Conservation (phyloP, 169 alveolate genomes). For the Babesia bovis region DNA sequence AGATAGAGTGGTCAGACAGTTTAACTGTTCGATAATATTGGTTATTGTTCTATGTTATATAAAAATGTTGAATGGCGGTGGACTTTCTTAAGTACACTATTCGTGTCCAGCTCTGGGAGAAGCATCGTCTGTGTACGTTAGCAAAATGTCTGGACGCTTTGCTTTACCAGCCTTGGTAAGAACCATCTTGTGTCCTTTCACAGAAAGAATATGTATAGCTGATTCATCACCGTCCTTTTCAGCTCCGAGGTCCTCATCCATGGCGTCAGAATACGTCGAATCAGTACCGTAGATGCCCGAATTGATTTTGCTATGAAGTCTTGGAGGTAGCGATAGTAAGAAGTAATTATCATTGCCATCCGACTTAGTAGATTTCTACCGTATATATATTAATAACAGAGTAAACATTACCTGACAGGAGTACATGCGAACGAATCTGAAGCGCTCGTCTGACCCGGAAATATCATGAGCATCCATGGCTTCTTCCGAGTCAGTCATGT, state of each 20-base stretch:
- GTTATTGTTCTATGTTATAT: too few relatives aligned
- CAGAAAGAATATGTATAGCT: conserved; percentile 40
- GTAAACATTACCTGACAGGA: conserved; percentile 55
- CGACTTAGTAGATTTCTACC: conserved; percentile 41
- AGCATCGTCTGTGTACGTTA: conserved; percentile 35
- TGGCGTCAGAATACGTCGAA: conserved; percentile 4
- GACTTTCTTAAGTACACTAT: too few relatives aligned
- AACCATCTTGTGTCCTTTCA: conserved; percentile 65
- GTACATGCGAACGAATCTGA: conserved; percentile 53
- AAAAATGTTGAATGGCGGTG: too few relatives aligned
- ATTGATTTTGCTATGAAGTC: conserved; percentile 17
- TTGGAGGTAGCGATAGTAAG: conserved; percentile 46
- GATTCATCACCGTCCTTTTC: conserved; percentile 33
- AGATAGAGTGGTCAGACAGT: too few relatives aligned
- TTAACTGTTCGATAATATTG: too few relatives aligned
- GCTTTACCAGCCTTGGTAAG: conserved; percentile 64
- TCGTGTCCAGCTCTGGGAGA: not conserved
- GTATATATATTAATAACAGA: not conserved
- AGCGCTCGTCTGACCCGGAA: conserved; percentile 15
- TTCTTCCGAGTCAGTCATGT: not conserved
- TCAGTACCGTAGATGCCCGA: not conserved
- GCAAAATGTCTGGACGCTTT: conserved; percentile 43
- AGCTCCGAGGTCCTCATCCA: conserved; percentile 2
- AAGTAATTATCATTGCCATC: conserved; percentile 60
- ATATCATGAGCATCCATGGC: not conserved